Evolutionary conservation across 148 eudicot species (phyloP).

Genomic region (Tetragonia tetragonoides): DNA sequence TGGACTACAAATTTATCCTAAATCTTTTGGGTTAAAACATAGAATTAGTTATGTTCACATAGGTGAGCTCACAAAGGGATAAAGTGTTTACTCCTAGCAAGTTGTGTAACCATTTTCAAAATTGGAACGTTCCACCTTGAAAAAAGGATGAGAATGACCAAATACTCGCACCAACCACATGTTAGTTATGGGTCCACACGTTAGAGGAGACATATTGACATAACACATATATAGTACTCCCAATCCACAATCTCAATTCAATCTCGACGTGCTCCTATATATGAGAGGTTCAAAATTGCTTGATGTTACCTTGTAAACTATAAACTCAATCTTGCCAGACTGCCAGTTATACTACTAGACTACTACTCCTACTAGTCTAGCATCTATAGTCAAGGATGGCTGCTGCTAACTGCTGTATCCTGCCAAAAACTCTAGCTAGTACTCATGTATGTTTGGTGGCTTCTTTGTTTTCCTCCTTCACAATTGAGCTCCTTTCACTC

Average conservation of each 20-base stretch:
- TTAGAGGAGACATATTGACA: too few species aligned
- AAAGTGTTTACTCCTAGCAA: too few species aligned
- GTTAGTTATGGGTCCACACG: too few species aligned
- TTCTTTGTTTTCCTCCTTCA: not conserved
- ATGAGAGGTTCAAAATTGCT: not conserved
- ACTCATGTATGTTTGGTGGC: not conserved
- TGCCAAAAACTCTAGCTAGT: not conserved
- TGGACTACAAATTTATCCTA: too few species aligned
- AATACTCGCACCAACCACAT: too few species aligned
- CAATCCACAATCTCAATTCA: not conserved
- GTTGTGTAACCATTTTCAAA: too few species aligned
- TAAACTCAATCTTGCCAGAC: not conserved
- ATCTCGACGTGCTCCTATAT: not conserved
- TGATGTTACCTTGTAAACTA: not conserved
- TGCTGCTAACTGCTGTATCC: not conserved
- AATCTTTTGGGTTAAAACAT: too few species aligned
- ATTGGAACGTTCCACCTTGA: too few species aligned
- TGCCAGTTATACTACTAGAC: not conserved
- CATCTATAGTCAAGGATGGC: conserved; percentile 1
- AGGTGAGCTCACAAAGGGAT: too few species aligned
- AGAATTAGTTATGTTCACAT: too few species aligned
- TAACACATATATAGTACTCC: not conserved
- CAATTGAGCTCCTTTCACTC: not conserved
- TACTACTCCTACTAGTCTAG: not conserved
- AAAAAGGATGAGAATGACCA: too few species aligned